Evolutionary conservation across 1,284 basidiomycete genomes (phyloP).

Genomic region (Coriolopsis trogii): DNA sequence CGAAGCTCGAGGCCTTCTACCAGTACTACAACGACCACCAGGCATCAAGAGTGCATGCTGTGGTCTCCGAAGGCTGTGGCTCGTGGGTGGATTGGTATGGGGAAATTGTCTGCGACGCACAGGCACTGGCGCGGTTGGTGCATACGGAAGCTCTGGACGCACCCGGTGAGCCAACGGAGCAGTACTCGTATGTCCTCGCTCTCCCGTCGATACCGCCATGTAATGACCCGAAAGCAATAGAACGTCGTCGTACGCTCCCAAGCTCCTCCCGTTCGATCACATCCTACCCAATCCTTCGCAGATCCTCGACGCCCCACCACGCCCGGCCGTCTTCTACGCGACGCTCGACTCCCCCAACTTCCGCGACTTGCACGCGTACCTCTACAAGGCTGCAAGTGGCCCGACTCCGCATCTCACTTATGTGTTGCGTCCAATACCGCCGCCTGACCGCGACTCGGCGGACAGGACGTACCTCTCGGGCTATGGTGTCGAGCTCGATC

Average conservation of each 20-base stretch:
- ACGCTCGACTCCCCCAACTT: constrained; percentile 63
- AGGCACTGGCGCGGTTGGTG: constrained; percentile 60
- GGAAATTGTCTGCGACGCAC: constrained; percentile 71
- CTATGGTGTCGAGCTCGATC: constrained; percentile 89
- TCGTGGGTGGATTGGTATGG: constrained; percentile 93
- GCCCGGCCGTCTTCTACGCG: constrained; percentile 77
- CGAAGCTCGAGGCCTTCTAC: constrained; percentile 76
- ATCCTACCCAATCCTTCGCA: constrained; percentile 50
- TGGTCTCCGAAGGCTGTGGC: constrained; percentile 55
- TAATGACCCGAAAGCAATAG: not conserved
- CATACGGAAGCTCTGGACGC: constrained; percentile 58
- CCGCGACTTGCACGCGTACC: constrained; percentile 64
- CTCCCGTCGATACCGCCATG: too few species aligned
- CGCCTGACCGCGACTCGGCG: constrained; percentile 27
- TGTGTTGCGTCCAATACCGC: constrained; percentile 71
- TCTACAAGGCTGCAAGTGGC: constrained; percentile 53
- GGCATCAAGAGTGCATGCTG: constrained; percentile 23
- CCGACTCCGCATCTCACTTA: constrained; percentile 63
- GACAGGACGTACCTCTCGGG: constrained; percentile 68
- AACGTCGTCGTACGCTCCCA: constrained; percentile 37
- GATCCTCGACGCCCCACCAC: constrained; percentile 44
- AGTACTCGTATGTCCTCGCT: constrained; percentile 30
- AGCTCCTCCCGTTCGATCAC: constrained; percentile 73
- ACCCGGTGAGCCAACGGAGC: constrained; percentile 22
- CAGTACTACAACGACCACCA: constrained; percentile 55